Percentiles rank a stretch among this genome's conserved stretches.
Conservation (phyloP, 768 basidiomycete species). For the Albatrellus ellisii region DNA sequence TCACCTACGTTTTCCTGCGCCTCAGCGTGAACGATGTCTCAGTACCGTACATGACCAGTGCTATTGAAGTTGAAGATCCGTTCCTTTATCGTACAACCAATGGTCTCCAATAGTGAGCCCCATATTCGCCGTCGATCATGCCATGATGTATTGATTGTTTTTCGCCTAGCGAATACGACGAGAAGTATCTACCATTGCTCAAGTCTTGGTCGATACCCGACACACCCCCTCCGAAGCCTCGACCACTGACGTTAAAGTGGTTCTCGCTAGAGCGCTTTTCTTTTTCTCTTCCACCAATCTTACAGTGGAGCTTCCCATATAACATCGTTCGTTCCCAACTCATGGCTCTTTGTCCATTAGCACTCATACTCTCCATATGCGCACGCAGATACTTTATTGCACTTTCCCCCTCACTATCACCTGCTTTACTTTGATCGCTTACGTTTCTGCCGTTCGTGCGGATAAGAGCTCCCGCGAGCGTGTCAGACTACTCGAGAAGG, state of each 20-base stretch:
- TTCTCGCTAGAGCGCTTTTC: background rate
- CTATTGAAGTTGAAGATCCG: constrained; percentile 54
- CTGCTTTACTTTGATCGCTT: constrained; percentile 43
- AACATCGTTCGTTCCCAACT: constrained; percentile 43
- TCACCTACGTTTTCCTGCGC: background rate
- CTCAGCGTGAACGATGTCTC: constrained; percentile 58
- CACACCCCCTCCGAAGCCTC: constrained; percentile 6
- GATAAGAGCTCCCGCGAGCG: constrained; percentile 50
- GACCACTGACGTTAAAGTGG: constrained; percentile 1
- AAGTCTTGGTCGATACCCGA: constrained; percentile 8
- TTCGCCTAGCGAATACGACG: constrained; percentile 6
- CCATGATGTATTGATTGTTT: background rate
- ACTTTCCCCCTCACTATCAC: constrained; percentile 55
- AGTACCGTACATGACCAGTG: constrained; percentile 73
- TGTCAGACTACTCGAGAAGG: constrained; percentile 49
- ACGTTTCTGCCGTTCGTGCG: too few species aligned
- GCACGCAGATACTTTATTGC: constrained; percentile 33
- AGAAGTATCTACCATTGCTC: constrained; percentile 10
- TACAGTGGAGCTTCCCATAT: constrained; percentile 36
- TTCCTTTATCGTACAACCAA: constrained; percentile 42
- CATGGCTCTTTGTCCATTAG: background rate
- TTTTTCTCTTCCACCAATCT: constrained; percentile 4
- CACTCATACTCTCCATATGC: background rate
- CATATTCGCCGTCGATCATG: background rate
- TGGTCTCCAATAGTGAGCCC: constrained; percentile 53